Percentiles rank a stretch among this genome's conserved stretches.
phyloP scores from a whole-genome alignment of 176 grass and related monocot species.

The Carex parvula region DNA sequence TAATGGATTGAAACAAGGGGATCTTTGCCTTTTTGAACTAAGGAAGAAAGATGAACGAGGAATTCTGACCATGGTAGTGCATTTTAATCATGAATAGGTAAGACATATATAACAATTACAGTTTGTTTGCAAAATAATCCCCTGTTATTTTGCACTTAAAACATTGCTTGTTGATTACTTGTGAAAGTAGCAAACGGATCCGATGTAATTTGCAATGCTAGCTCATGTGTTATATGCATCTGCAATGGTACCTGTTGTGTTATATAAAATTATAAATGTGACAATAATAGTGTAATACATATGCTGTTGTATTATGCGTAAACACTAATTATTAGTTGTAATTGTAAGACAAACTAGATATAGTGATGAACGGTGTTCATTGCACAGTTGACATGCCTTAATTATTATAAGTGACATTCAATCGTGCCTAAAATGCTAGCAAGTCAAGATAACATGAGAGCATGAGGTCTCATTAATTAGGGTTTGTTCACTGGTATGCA shows the following conservation, averaged over 20 bases:
- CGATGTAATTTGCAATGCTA: not conserved
- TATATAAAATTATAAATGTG: not conserved
- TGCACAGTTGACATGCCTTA: not conserved
- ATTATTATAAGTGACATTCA: too few species aligned
- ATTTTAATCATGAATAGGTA: not conserved
- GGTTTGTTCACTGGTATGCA: too few species aligned
- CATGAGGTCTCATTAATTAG: too few species aligned
- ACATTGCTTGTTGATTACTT: not conserved
- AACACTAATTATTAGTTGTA: not conserved
- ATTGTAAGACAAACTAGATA: not conserved
- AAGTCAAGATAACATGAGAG: too few species aligned
- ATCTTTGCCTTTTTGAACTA: conserved; percentile 39
- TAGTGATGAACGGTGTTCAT: not conserved
- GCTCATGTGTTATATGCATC: not conserved
- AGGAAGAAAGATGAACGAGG: not conserved
- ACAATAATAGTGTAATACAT: not conserved
- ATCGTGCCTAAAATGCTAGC: too few species aligned
- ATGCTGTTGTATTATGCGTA: not conserved
- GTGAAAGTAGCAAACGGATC: too few species aligned
- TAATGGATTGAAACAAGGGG: conserved; percentile 15
- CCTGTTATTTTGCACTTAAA: not conserved
- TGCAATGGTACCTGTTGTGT: too few species aligned
- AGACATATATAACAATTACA: not conserved
- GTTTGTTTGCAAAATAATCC: not conserved
- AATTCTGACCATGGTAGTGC: not conserved